Conservation (phyloP, 805 yeast genomes). For the Lipomyces chichibuensis region DNA sequence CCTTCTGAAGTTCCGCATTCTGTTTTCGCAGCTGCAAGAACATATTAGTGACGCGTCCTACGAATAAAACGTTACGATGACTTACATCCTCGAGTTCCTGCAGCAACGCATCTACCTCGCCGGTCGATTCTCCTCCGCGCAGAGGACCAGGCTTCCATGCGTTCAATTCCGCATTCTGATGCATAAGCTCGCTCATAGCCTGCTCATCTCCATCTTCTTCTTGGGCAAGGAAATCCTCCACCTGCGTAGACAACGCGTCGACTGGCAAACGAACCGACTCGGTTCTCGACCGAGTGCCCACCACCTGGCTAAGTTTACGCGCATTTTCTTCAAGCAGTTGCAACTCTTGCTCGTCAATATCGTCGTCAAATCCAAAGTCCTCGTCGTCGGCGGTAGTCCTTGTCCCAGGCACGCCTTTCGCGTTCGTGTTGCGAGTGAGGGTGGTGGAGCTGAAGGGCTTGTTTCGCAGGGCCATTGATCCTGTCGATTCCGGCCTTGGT, state of each 20-base stretch:
- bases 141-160: neutral
- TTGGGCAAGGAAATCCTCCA: slow-evolving; percentile 2
- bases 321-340: slow-evolving; percentile 14
- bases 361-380: slow-evolving; percentile 33
- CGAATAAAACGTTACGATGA: neutral
- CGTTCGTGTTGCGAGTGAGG: neutral
- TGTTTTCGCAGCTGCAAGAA: slow-evolving; percentile 8
- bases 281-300: neutral
- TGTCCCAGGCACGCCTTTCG: neutral
- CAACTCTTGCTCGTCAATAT: slow-evolving; percentile 38
- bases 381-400: slow-evolving; percentile 11
- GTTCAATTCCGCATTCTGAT: neutral
- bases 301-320: slow-evolving; percentile 4
- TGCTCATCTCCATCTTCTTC: slow-evolving; percentile 31
- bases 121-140: neutral
- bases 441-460: neutral
- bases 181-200: slow-evolving; percentile 5
- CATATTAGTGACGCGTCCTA: neutral
- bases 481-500: slow-evolving; percentile 3
- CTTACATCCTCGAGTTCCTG: neutral
- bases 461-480: slow-evolving; percentile 6
- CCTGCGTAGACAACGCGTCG: neutral
- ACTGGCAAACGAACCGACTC: neutral
- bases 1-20: slow-evolving; percentile 23
- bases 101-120: neutral